Evolutionary conservation across 192 early-diverging fungal genomes (phyloP).

Genomic region (Dimargaris xerosporica): DNA sequence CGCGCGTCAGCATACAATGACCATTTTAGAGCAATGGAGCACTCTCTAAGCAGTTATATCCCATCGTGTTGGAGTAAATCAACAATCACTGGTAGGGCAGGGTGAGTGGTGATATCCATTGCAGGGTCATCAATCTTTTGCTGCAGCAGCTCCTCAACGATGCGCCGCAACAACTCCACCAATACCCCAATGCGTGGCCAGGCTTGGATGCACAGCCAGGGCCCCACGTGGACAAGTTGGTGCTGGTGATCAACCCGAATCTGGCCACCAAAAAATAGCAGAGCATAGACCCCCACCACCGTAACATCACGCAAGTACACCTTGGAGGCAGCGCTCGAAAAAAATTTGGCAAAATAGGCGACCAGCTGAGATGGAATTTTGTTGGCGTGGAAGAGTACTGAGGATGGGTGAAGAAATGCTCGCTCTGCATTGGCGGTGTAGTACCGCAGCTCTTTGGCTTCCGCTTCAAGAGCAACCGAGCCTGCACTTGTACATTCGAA

Average conservation of each 20-base stretch:
- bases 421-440: constrained; percentile 40
- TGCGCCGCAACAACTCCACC: constrained; percentile 51
- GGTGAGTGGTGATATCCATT: constrained; percentile 27
- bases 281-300: constrained; percentile 41
- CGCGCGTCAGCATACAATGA: no score
- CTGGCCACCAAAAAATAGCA: constrained; percentile 75
- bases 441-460: constrained; percentile 58
- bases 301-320: constrained; percentile 42
- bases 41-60: no score
- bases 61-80: constrained; percentile 23
- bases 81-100: constrained; percentile 18
- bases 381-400: constrained; percentile 42
- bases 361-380: constrained; percentile 48
- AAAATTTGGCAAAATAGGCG: constrained; percentile 42
- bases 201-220: constrained; percentile 46
- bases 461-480: constrained; percentile 47
- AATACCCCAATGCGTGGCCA: constrained; percentile 59
- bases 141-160: constrained; percentile 54
- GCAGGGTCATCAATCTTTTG: constrained; percentile 54
- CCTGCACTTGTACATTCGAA: constrained; percentile 61
- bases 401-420: constrained; percentile 78
- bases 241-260: constrained; percentile 54
- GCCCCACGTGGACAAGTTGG: constrained; percentile 40
- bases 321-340: constrained; percentile 18
- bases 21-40: no score